phyloP scores from a whole-genome alignment of 495 filamentous ascomycete species.

The Neurospora sp. region DNA sequence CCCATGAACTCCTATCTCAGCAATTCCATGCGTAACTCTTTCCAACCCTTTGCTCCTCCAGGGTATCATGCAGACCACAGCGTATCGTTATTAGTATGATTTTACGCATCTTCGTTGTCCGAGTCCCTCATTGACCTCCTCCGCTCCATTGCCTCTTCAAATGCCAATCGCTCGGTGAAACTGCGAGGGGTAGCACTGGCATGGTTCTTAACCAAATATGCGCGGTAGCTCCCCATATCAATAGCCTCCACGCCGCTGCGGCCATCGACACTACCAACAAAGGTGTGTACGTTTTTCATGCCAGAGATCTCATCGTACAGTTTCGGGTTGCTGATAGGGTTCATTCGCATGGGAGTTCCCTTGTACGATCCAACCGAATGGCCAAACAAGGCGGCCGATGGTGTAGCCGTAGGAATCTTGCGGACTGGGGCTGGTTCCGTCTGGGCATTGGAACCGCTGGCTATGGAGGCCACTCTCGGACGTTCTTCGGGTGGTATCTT shows the following conservation, averaged over 20 bases:
- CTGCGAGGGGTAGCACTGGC: constrained; percentile 26
- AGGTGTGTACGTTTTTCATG: constrained; percentile 35
- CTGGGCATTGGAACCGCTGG: background rate
- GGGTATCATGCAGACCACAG: background rate
- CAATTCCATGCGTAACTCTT: background rate
- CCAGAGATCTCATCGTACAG: constrained; percentile 33
- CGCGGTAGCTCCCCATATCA: constrained; percentile 29
- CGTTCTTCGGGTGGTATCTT: background rate
- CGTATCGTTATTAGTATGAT: background rate
- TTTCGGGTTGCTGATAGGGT: constrained; percentile 29
- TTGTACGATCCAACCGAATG: constrained; percentile 35
- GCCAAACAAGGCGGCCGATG: constrained; percentile 17
- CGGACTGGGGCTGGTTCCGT: background rate
- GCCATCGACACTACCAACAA: constrained; percentile 37
- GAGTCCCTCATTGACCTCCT: constrained; percentile 2
- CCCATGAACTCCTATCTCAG: background rate
- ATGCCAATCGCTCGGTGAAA: constrained; percentile 33
- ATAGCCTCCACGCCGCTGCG: constrained; percentile 28
- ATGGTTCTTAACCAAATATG: constrained; percentile 8
- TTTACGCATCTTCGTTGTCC: background rate
- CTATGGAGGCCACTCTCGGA: background rate
- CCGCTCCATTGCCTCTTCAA: constrained; percentile 32
- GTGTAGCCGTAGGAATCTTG: constrained; percentile 11
- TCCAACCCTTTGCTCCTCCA: background rate
- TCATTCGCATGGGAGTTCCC: constrained; percentile 21